Conservation (phyloP, 495 filamentous ascomycete genomes). For the Penicillium nucicola region DNA sequence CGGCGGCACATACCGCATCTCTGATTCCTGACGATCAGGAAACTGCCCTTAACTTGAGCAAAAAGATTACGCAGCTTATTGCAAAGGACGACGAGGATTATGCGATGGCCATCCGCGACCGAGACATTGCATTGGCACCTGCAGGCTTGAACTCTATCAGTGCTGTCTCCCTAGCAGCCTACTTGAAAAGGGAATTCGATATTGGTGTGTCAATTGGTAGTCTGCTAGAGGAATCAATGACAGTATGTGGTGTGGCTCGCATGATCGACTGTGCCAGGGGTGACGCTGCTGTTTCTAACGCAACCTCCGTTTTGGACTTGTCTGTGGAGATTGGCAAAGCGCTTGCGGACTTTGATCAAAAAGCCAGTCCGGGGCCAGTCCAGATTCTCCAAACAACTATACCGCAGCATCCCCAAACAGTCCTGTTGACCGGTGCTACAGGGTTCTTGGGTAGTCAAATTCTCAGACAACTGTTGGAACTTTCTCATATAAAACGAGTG, state of each 20-base stretch:
- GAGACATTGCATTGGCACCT: not conserved
- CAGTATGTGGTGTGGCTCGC: not conserved
- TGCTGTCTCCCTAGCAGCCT: not conserved
- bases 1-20: not conserved
- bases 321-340: not conserved
- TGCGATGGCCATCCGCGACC: not conserved
- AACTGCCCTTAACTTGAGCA: not conserved
- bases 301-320: not conserved
- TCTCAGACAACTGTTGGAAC: not conserved
- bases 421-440: not conserved
- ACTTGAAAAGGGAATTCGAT: not conserved
- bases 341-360: not conserved
- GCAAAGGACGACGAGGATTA: not conserved
- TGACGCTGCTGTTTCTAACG: not conserved
- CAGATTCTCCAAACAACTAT: not conserved
- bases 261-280: not conserved
- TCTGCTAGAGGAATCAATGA: not conserved
- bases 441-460: not conserved
- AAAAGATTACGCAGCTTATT: not conserved
- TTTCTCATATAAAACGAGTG: not conserved
- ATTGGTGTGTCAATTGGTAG: not conserved
- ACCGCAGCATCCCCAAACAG: not conserved
- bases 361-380: not conserved
- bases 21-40: not conserved
- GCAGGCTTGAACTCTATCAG: not conserved